phyloP scores from a whole-genome alignment of 1,284 basidiomycete species.

The Takashimella tepidaria region DNA sequence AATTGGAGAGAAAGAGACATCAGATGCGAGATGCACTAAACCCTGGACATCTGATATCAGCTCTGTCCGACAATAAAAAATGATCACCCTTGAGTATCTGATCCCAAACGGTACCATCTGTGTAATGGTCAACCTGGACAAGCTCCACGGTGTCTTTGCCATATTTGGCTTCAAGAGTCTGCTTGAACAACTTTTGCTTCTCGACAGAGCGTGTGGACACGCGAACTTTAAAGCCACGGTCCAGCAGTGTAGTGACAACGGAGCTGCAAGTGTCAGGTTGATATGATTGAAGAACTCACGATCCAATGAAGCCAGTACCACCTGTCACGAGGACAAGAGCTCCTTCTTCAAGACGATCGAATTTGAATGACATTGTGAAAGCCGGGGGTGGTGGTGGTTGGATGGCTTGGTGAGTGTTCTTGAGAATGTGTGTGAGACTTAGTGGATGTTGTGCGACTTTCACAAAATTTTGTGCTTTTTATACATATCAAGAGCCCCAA shows the following conservation, averaged over 20 bases:
- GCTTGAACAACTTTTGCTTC: conserved; percentile 1
- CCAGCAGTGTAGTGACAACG: not conserved
- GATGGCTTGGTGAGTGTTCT: not conserved
- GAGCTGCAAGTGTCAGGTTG: not conserved
- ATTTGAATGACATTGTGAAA: not conserved
- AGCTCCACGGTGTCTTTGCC: conserved; percentile 2
- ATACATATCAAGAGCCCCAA: too few relatives aligned
- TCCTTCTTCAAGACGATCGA: not conserved
- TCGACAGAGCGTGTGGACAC: conserved; percentile 1
- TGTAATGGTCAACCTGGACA: not conserved
- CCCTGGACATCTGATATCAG: not conserved
- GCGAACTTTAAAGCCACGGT: conserved; percentile 3
- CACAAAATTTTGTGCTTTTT: too few relatives aligned
- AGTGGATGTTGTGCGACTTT: not conserved
- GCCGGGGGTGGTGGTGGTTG: not conserved
- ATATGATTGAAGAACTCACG: not conserved
- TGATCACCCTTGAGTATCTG: not conserved
- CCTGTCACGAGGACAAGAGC: not conserved
- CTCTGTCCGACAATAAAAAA: not conserved
- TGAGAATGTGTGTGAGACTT: not conserved
- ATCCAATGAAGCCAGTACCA: not conserved
- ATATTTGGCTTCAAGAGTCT: not conserved
- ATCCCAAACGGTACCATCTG: not conserved
- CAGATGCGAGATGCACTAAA: conserved; percentile 1
- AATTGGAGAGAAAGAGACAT: not conserved